phyloP scores from a whole-genome alignment of 75 land plant genomes.

The Pinus tabuliformis region DNA sequence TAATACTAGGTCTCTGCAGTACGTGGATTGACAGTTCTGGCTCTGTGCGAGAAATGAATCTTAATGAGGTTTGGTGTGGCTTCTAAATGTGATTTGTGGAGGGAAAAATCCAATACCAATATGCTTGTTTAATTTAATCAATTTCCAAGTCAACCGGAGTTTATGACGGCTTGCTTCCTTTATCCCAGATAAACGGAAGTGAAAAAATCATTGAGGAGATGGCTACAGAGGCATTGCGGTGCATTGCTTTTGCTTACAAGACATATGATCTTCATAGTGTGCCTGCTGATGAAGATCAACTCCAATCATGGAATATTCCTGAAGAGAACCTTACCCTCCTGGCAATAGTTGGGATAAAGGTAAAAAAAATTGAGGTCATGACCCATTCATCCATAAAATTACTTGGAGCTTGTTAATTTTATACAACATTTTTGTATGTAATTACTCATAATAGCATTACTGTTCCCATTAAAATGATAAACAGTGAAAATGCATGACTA shows the following conservation, averaged over 20 bases:
- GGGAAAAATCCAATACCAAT: not conserved
- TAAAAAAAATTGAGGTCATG: not conserved
- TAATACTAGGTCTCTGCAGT: conserved; percentile 40
- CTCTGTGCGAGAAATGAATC: conserved; percentile 18
- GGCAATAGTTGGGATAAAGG: conserved; percentile 89
- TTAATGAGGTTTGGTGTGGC: conserved; percentile 29
- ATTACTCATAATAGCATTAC: too few relatives aligned
- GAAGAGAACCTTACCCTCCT: conserved; percentile 59
- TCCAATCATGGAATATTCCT: conserved; percentile 56
- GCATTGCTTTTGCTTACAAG: conserved; percentile 83
- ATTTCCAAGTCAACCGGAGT: not conserved
- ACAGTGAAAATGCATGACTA: too few relatives aligned
- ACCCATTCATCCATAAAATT: not conserved
- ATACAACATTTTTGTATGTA: too few relatives aligned
- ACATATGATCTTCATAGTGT: conserved; percentile 28
- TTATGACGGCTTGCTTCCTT: not conserved
- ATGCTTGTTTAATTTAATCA: conserved; percentile 1
- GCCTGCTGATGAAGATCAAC: conserved; percentile 47
- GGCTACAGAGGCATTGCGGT: conserved; percentile 80
- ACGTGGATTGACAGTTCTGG: conserved; percentile 64
- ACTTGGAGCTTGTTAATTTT: not conserved
- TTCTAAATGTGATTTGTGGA: not conserved
- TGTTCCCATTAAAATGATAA: too few relatives aligned
- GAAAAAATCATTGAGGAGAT: conserved; percentile 58
- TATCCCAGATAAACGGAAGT: conserved; percentile 33